phyloP scores from a whole-genome alignment of 352 stramenopile species.

The Phytophthora crassamura region DNA sequence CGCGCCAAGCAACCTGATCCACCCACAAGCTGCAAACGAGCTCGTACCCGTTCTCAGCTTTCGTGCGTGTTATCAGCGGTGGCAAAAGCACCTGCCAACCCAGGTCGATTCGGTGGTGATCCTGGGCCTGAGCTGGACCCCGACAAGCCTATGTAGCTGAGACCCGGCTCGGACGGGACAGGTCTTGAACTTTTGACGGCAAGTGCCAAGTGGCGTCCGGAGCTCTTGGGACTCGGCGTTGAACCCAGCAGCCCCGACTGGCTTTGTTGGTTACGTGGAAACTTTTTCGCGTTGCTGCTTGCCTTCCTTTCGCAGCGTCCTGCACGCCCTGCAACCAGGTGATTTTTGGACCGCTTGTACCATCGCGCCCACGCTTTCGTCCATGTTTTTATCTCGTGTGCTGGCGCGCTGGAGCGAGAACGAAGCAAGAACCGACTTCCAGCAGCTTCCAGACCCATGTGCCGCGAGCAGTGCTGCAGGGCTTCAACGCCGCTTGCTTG shows the following conservation, averaged over 20 bases:
- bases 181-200: conserved; percentile 25
- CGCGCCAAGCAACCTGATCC: conserved; percentile 30
- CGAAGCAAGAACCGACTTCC: conserved; percentile 24
- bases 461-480: neutral
- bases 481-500: neutral
- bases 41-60: conserved; percentile 13
- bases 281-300: neutral
- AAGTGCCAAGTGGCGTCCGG: conserved; percentile 24
- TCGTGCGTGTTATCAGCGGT: conserved; percentile 37
- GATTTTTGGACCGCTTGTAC: neutral
- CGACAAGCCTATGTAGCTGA: conserved; percentile 24
- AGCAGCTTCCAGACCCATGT: conserved; percentile 8
- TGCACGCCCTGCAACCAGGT: conserved; percentile 5
- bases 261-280: conserved; percentile 32
- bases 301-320: too few species aligned
- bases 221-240: conserved; percentile 24
- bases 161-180: conserved; percentile 29
- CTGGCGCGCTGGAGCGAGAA: conserved; percentile 12
- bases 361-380: conserved; percentile 1
- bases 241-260: conserved; percentile 26
- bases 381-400: conserved; percentile 10
- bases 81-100: conserved; percentile 7
- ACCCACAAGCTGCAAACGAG: conserved; percentile 9
- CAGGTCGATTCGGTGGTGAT: conserved; percentile 10
- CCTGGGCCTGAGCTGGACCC: conserved; percentile 16